A percentile compares a stretch with the other conserved stretches of the same genome.
Conservation (phyloP, 2,329 filamentous ascomycete species). For the Fusarium sp. region DNA sequence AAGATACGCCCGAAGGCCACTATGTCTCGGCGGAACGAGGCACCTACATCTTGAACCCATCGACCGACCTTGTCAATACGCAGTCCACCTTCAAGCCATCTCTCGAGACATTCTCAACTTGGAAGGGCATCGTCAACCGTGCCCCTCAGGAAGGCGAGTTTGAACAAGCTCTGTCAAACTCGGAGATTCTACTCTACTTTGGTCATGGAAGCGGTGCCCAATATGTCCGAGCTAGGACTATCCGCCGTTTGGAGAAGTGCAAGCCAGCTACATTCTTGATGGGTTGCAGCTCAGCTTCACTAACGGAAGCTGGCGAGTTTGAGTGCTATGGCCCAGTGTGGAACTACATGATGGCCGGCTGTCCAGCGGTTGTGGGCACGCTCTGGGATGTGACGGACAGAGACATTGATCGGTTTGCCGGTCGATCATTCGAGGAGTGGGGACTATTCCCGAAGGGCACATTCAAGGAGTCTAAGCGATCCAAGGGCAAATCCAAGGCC, state of each 20-base stretch:
- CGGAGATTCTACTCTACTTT: slow-evolving; percentile 89
- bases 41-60: slow-evolving; percentile 90
- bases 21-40: slow-evolving; percentile 68
- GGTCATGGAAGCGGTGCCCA: slow-evolving; percentile 95
- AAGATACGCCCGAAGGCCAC: slow-evolving; percentile 56
- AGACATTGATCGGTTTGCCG: slow-evolving; percentile 94
- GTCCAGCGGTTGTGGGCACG: slow-evolving; percentile 88
- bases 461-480: slow-evolving; percentile 53
- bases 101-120: slow-evolving; percentile 75
- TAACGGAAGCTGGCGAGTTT: slow-evolving; percentile 84
- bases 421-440: slow-evolving; percentile 85
- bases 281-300: slow-evolving; percentile 89
- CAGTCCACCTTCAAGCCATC: slow-evolving; percentile 77
- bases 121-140: slow-evolving; percentile 76
- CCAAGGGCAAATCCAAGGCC: slow-evolving; percentile 44
- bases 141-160: slow-evolving; percentile 84
- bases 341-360: slow-evolving; percentile 91
- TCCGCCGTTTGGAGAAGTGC: slow-evolving; percentile 82
- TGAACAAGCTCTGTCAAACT: slow-evolving; percentile 71
- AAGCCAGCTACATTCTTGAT: slow-evolving; percentile 86
- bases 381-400: slow-evolving; percentile 98
- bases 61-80: slow-evolving; percentile 83
- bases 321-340: slow-evolving; percentile 92
- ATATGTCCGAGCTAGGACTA: slow-evolving; percentile 87
- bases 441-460: slow-evolving; percentile 72